These are phyloP conservation scores for Penicillium sclerotiorum DNA, from an alignment of 2,329 filamentous ascomycete species.

Conservation along the genomic window DNA sequence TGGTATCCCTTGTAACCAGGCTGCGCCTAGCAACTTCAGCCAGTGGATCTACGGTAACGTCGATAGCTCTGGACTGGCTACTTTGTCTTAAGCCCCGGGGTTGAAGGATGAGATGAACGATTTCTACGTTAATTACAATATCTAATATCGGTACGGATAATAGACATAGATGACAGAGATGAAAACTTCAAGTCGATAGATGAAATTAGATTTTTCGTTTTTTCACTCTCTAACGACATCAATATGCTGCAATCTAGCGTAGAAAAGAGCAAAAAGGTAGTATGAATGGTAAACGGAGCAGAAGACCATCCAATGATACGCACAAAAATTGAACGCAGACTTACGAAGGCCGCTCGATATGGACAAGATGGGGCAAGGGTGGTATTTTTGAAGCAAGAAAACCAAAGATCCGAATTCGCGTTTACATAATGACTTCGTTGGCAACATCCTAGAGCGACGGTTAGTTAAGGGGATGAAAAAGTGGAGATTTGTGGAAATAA, in stretches of 20 bases:
- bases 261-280: conserved; percentile 11
- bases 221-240: conserved; percentile 1
- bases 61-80: conserved; percentile 3
- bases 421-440: conserved; percentile 83
- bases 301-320: conserved; percentile 22
- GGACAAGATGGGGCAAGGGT: conserved; percentile 17
- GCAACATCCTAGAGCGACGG: conserved; percentile 37
- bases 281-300: conserved; percentile 15
- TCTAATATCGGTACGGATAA: not conserved
- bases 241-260: conserved; percentile 16
- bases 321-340: conserved; percentile 12
- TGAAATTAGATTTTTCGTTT: conserved; percentile 13
- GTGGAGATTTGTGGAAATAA: not conserved
- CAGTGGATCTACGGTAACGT: conserved; percentile 13
- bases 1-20: conserved; percentile 31
- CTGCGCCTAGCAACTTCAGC: conserved; percentile 27
- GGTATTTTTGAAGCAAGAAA: conserved; percentile 21
- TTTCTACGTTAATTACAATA: not conserved
- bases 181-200: conserved; percentile 5
- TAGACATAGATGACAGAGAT: conserved; percentile 1
- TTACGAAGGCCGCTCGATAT: conserved; percentile 22
- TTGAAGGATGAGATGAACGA: not conserved
- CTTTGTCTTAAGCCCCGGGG: not conserved
- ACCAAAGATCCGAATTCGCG: conserved; percentile 12
- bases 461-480: conserved; percentile 1